A percentile compares a stretch with the other conserved stretches of the same genome.
Evolutionary conservation across 805 yeast genomes (phyloP).

Genomic region (Kuraishia floccosa): DNA sequence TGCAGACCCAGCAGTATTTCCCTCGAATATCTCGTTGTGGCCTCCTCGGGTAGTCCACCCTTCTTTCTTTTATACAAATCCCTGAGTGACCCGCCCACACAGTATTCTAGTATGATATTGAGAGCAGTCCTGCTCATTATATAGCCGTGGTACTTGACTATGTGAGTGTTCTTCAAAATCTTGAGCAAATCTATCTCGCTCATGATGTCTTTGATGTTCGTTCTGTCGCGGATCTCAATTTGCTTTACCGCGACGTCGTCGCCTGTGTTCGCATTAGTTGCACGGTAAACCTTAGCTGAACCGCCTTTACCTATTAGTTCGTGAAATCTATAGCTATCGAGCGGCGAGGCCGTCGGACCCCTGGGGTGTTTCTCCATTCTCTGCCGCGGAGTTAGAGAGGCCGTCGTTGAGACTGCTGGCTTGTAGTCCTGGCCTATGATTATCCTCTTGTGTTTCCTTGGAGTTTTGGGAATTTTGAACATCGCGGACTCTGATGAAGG

Average conservation of each 20-base stretch:
- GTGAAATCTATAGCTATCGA: constrained; percentile 38
- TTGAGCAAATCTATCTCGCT: constrained; percentile 59
- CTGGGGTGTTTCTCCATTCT: constrained; percentile 28
- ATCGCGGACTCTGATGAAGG: too few species aligned
- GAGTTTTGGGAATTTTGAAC: too few species aligned
- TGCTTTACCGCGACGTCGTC: constrained; percentile 75
- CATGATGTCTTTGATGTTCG: constrained; percentile 35
- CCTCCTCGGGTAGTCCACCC: constrained; percentile 43
- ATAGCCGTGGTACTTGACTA: constrained; percentile 60
- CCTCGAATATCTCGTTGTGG: constrained; percentile 34
- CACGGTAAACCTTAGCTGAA: constrained; percentile 68
- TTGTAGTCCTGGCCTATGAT: too few species aligned
- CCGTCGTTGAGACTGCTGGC: too few species aligned
- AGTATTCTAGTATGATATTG: constrained; percentile 53
- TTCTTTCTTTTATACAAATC: constrained; percentile 34
- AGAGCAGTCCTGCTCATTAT: constrained; percentile 40
- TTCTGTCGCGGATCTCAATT: constrained; percentile 43
- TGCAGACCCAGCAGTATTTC: constrained; percentile 51
- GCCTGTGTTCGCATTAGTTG: constrained; percentile 52
- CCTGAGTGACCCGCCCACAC: constrained; percentile 56
- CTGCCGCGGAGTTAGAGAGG: constrained; percentile 40
- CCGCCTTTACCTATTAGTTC: constrained; percentile 85
- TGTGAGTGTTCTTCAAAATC: constrained; percentile 52
- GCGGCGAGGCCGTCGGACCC: constrained; percentile 21
- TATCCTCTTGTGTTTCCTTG: too few species aligned